Evolutionary conservation across 2,329 filamentous ascomycete genomes (phyloP).

Genomic region (Penicillium polonicum): DNA sequence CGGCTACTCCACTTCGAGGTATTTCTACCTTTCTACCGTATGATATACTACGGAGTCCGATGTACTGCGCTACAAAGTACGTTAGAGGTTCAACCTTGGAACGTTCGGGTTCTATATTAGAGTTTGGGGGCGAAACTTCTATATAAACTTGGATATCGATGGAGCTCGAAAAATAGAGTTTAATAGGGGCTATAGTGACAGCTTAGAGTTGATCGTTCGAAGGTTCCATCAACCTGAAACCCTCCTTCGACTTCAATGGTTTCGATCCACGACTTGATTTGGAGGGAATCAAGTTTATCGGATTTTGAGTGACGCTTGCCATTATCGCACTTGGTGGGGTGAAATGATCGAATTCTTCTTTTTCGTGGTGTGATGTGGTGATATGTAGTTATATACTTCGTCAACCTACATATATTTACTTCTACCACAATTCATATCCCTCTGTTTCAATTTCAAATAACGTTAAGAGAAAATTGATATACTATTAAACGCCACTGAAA

Average conservation of each 20-base stretch:
- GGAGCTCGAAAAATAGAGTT: neutral
- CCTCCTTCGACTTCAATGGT: neutral
- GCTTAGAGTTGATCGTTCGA: neutral
- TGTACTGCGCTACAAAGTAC: neutral
- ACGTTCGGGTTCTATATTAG: neutral
- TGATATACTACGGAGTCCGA: neutral
- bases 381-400: neutral
- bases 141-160: neutral
- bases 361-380: neutral
- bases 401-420: neutral
- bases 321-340: neutral
- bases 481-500: neutral
- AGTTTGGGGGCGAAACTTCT: neutral
- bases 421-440: neutral
- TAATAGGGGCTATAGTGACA: neutral
- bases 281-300: neutral
- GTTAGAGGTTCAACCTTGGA: neutral
- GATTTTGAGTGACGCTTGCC: no score
- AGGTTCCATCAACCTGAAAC: neutral
- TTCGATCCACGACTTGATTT: neutral
- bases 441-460: neutral
- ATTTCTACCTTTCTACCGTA: neutral
- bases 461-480: neutral
- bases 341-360: neutral
- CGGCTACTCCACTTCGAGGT: neutral